Evolutionary conservation across 2,329 filamentous ascomycete genomes (phyloP).

Genomic region (Anisogramma anomala): DNA sequence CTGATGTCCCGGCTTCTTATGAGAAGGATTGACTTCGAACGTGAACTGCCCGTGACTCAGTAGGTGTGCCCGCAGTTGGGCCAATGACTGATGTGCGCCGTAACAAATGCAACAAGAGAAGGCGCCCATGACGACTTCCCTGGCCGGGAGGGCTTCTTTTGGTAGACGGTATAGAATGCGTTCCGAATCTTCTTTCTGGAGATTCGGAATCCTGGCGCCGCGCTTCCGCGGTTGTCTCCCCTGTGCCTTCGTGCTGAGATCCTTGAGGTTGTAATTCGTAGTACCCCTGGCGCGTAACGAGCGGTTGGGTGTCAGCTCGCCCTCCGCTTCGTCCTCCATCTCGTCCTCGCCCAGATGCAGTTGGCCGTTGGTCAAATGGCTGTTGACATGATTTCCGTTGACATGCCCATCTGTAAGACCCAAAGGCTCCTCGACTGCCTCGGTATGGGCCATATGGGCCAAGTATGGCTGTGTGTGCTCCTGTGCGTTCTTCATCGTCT

Average conservation of each 20-base stretch:
- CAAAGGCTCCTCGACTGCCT: conserved; percentile 24
- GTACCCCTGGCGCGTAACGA: conserved; percentile 36
- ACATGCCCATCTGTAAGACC: conserved; percentile 24
- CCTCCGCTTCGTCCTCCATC: conserved; percentile 33
- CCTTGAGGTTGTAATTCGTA: conserved; percentile 48
- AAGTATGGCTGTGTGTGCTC: conserved; percentile 34
- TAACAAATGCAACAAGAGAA: conserved; percentile 42
- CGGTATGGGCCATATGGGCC: conserved; percentile 32
- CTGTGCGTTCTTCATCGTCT: conserved; percentile 20
- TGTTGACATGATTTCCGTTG: conserved; percentile 20
- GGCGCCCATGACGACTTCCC: conserved; percentile 20
- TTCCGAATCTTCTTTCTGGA: conserved; percentile 26
- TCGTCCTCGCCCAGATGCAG: conserved; percentile 23
- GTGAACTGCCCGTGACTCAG: conserved; percentile 34
- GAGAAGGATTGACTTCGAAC: conserved; percentile 29
- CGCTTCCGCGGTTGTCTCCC: conserved; percentile 38
- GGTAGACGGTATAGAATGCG: conserved; percentile 35
- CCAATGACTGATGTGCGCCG: conserved; percentile 33
- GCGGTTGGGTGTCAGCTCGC: conserved; percentile 40
- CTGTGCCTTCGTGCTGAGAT: conserved; percentile 45
- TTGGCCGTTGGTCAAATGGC: conserved; percentile 16
- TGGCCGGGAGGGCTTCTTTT: conserved; percentile 34
- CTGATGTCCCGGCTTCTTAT: conserved; percentile 26
- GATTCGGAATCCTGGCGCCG: conserved; percentile 13
- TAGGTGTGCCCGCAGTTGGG: conserved; percentile 39